Base-by-base conservation (phyloP, 495 filamentous ascomycete genomes). In the Parachaetomium inaequale region DNA sequence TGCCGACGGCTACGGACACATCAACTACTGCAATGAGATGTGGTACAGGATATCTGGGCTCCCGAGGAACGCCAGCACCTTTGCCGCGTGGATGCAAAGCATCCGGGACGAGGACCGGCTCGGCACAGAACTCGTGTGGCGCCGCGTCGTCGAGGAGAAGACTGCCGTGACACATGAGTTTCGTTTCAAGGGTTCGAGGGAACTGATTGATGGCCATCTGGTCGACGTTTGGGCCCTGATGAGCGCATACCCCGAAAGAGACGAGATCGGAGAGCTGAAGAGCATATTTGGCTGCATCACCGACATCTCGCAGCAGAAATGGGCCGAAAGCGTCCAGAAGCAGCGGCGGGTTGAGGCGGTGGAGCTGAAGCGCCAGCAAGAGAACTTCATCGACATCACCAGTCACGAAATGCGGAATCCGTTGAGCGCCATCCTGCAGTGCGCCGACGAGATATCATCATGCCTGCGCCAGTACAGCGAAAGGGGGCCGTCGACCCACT, bases 351-450 rank as follows among this genome's bases (percentile, higher is more conserved):
- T 83, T 63, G 86, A 85, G 68, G 88, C 84, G 6, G 80, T 88
- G 52, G 84, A 86, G 61, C 79, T 82, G 45, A 88, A 89, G 68
- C 75, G 83, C 38, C 84, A 88, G 61, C 86, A 89, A 63, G 87
- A 93, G 68, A 92, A 91, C 62, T 95, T 93, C 72, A 93, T 94
- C 67, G 90, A 93, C 71, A 93, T 92, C 63, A 92, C 88, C 7
- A 91, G 87, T 63, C 91, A 96, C 66, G 91, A 96, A 68, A 90
- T 94, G 79, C 84, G 90, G 10, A 96, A 94, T 63, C 91, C 91
- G 2, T 78, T 94, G 10, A 88, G 84, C 47, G 90, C 90, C 8
- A 91, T 93, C 49, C 73, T 93, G 36, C 89, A 93, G 72, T 92
- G 88, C 68, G 85, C 87, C 5, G 90, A 94, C 66, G 88, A 92